Evolutionary conservation across 2,329 filamentous ascomycete genomes (phyloP).

Genomic region (Pseudocercospora musae): DNA sequence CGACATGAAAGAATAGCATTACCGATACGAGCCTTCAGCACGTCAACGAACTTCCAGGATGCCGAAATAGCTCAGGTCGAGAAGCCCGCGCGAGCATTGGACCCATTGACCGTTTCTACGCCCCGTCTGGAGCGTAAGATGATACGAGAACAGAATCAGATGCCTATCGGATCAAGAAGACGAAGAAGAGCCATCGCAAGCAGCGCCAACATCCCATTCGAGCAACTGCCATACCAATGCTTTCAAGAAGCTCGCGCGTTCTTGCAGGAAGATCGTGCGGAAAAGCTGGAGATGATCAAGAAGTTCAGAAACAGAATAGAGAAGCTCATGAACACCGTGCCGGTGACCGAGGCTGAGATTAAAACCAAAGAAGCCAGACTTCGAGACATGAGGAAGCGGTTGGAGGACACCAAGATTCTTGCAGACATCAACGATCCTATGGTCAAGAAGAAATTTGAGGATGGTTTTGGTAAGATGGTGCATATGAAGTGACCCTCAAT

Average conservation of each 20-base stretch:
- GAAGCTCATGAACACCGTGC: slow-evolving; percentile 55
- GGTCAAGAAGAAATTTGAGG: slow-evolving; percentile 91
- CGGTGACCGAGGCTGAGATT: slow-evolving; percentile 27
- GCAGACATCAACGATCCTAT: slow-evolving; percentile 93
- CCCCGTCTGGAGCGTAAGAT: slow-evolving; percentile 58
- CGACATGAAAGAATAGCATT: slow-evolving; percentile 26
- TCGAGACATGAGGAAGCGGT: slow-evolving; percentile 64
- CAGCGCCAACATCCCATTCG: slow-evolving; percentile 71
- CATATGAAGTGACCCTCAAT: not conserved
- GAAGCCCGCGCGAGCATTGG: slow-evolving; percentile 10
- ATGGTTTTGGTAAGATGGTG: slow-evolving; percentile 68
- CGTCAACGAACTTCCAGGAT: slow-evolving; percentile 46
- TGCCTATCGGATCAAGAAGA: slow-evolving; percentile 78
- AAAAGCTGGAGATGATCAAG: slow-evolving; percentile 74
- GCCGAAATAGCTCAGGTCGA: slow-evolving; percentile 35
- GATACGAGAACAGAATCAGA: slow-evolving; percentile 55
- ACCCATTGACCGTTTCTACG: slow-evolving; percentile 25
- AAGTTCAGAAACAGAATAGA: slow-evolving; percentile 66
- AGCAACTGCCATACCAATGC: slow-evolving; percentile 92
- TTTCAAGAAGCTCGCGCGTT: slow-evolving; percentile 94
- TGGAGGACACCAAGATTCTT: slow-evolving; percentile 79
- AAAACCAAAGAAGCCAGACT: slow-evolving; percentile 61
- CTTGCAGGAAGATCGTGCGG: slow-evolving; percentile 71
- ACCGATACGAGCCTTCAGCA: slow-evolving; percentile 48
- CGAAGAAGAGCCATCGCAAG: slow-evolving; percentile 56